Evolutionary conservation across 2,329 filamentous ascomycete genomes (phyloP).

Genomic region (Colletotrichum sp.): DNA sequence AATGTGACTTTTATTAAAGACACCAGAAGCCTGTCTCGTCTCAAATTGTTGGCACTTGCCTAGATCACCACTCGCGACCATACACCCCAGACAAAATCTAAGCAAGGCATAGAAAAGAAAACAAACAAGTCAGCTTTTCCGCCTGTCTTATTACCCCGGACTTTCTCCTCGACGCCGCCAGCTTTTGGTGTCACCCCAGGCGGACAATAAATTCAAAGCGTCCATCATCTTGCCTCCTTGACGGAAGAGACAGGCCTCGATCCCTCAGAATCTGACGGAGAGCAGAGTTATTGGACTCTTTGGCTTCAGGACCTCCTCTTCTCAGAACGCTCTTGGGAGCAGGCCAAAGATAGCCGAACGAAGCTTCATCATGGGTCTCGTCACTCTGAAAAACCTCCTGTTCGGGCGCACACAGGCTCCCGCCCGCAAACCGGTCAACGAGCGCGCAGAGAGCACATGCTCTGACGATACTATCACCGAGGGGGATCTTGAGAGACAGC

Average conservation of each 20-base stretch:
- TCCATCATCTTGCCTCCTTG: background rate
- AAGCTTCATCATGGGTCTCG: slow-evolving; percentile 19
- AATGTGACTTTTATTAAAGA: background rate
- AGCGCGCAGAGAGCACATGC: slow-evolving; percentile 13
- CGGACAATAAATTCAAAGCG: background rate
- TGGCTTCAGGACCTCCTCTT: background rate
- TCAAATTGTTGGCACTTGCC: background rate
- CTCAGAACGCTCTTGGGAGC: background rate
- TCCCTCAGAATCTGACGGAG: background rate
- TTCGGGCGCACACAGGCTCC: slow-evolving; percentile 13
- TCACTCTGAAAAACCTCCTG: slow-evolving; percentile 22
- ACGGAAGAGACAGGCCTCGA: background rate
- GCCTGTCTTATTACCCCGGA: slow-evolving; percentile 1
- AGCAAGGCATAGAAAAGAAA: background rate
- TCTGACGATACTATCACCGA: slow-evolving; percentile 22
- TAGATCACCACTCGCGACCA: background rate
- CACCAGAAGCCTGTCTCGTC: background rate
- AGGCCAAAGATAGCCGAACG: background rate
- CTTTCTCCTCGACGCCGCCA: background rate
- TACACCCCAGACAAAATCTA: background rate
- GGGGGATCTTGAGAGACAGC: slow-evolving; percentile 22
- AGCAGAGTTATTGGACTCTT: background rate
- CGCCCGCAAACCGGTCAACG: background rate
- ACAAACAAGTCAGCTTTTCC: background rate
- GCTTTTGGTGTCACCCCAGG: background rate